Evolutionary conservation across 1,284 basidiomycete species (phyloP).

Genomic region (Termitomyces sp.): DNA sequence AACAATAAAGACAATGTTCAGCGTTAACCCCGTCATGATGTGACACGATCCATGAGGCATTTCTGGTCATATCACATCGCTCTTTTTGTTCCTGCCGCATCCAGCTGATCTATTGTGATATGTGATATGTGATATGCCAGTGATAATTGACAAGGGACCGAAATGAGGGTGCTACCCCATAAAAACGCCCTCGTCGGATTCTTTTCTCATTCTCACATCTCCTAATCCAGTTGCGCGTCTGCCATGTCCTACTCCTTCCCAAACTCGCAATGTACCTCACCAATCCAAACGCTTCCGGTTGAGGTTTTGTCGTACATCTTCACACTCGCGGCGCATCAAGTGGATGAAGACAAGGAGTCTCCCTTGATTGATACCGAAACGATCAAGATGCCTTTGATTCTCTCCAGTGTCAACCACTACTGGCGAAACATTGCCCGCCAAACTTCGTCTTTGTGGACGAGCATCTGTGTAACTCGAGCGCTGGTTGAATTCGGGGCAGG

Average conservation of each 20-base stretch:
- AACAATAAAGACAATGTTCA: constrained; percentile 33
- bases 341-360: constrained; percentile 19
- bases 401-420: constrained; percentile 43
- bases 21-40: constrained; percentile 27
- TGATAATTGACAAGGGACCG: constrained; percentile 23
- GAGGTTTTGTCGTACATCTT: constrained; percentile 52
- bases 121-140: constrained; percentile 16
- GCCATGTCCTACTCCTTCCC: constrained; percentile 11
- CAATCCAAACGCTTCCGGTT: constrained; percentile 39
- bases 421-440: constrained; percentile 46
- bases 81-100: constrained; percentile 21
- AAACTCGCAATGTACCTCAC: constrained; percentile 13
- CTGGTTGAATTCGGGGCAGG: constrained; percentile 24
- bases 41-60: constrained; percentile 29
- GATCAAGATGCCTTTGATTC: constrained; percentile 36
- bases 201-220: constrained; percentile 4
- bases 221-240: background rate
- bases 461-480: constrained; percentile 43
- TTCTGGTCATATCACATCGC: constrained; percentile 20
- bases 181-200: constrained; percentile 7
- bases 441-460: constrained; percentile 50
- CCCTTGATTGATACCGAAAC: constrained; percentile 32
- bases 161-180: constrained; percentile 3
- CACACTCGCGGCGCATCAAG: constrained; percentile 32
- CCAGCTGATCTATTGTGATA: constrained; percentile 8